These are phyloP conservation scores for Chlorella sorokiniana DNA, from an alignment of 139 green algal species.

Conservation along the genomic window DNA sequence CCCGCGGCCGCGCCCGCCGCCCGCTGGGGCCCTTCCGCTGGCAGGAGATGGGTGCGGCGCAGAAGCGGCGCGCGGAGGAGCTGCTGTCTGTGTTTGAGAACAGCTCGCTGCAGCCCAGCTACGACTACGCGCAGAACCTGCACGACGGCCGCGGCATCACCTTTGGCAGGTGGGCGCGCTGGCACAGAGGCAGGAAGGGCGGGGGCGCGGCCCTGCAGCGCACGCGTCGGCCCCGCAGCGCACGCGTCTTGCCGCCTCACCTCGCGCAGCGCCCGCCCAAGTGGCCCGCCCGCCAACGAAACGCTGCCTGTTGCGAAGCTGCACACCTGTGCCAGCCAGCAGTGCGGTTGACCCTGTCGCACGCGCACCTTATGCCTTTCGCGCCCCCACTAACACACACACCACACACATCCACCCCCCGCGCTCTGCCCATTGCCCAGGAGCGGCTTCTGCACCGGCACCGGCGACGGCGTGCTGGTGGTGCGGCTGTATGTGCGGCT, in stretches of 20 bases:
- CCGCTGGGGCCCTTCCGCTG: background rate
- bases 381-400: too few species aligned
- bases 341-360: too few species aligned
- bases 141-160: conserved; percentile 25
- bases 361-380: too few species aligned
- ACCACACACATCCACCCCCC: background rate
- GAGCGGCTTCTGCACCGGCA: conserved; percentile 19
- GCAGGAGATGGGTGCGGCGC: background rate
- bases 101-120: background rate
- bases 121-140: conserved; percentile 16
- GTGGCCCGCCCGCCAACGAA: too few species aligned
- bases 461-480: conserved; percentile 18
- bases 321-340: too few species aligned
- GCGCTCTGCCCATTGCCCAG: background rate
- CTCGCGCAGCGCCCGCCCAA: too few species aligned
- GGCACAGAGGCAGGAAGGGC: too few species aligned
- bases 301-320: too few species aligned
- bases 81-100: conserved; percentile 27
- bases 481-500: background rate
- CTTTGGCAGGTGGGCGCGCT: conserved; percentile 15
- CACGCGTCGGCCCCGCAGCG: too few species aligned
- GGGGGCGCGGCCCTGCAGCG: too few species aligned
- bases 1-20: background rate
- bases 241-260: too few species aligned
- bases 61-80: background rate